Evolutionary conservation across 192 early-diverging fungal genomes (phyloP), one percentile per base, ranked within the genome.

Genomic region (Phlyctochytrium planicorne): DNA sequence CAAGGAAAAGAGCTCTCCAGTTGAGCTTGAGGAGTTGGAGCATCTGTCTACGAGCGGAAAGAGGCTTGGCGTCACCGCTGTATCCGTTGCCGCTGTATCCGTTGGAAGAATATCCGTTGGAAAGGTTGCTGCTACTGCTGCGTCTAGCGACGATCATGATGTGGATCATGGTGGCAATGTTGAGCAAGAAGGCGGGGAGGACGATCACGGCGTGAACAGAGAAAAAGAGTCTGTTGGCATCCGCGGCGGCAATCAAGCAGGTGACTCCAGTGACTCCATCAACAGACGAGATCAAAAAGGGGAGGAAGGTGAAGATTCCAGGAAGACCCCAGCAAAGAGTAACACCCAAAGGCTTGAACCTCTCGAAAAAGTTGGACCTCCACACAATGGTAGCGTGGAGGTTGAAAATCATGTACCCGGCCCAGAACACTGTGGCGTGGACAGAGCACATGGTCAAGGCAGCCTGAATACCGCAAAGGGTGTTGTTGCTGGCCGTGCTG

Each of bases 361-460:
- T 31, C n/a, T 32, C 65, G 10, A 72, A 59, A 20, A 72, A 17
- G 24, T 59, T 61, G 60, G 71, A 72, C 23, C 66, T n/a, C 53
- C 57, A 59, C n/a, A 72, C 71, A 37, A 72, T 72, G 34, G 71
- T 72, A 23, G 59, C 25, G 65, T 72, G 71, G 64, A 72, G 34
- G 61, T 72, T 72, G 55, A 33, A 66, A 23, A 72, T 72, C 71
- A 72, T 72, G 65, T 67, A 72, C 0, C 55, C 53, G 1, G 52
- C 71, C 71, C 71, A 72, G 2, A 72, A 32, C 12, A 72, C 65
- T 34, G 56, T 53, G 4, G 65, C 71, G 50, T 72, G 53, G 62
- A 67, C 71, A 33, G 55, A 56, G 32, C 59, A n/a, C 57, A 72
- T 29, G 34, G 67, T 14, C 64, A 53, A 53, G 6, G 65, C 65